Conservation (phyloP, 2,329 filamentous ascomycete genomes). For the Fusarium transvaalense region DNA sequence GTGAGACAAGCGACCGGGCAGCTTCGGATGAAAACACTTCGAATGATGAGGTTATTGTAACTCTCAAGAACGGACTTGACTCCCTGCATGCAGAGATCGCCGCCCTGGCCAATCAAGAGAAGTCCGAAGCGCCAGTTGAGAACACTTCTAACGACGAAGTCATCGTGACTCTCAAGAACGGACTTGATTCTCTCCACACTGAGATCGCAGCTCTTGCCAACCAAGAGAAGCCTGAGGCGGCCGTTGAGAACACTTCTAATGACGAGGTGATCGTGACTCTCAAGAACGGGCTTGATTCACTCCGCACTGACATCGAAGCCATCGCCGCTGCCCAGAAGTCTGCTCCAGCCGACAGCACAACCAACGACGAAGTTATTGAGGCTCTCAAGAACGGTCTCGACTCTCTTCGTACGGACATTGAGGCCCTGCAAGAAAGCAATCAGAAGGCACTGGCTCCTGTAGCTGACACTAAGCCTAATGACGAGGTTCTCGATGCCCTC, state of each 20-base stretch:
- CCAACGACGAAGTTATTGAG: conserved; percentile 41
- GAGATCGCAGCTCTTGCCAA: conserved; percentile 74
- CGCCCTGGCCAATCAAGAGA: conserved; percentile 70
- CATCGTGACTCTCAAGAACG: conserved; percentile 84
- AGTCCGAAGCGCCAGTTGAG: conserved; percentile 24
- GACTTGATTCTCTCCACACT: conserved; percentile 75
- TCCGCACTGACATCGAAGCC: conserved; percentile 79
- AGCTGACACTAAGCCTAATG: conserved; percentile 78
- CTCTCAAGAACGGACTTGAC: conserved; percentile 81
- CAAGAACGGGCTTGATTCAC: conserved; percentile 77
- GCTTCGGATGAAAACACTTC: conserved; percentile 74
- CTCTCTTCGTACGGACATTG: conserved; percentile 44
- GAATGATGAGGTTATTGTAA: conserved; percentile 86
- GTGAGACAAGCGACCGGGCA: conserved; percentile 70
- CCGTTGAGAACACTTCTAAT: conserved; percentile 53
- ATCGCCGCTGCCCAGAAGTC: conserved; percentile 72
- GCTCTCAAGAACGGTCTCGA: conserved; percentile 43
- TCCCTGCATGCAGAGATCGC: conserved; percentile 77
- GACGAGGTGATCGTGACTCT: conserved; percentile 88
- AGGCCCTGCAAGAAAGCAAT: conserved; percentile 72
- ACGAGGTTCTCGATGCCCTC: conserved; percentile 86
- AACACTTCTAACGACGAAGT: conserved; percentile 76
- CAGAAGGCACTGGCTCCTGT: conserved; percentile 64
- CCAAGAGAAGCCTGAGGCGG: conserved; percentile 59
- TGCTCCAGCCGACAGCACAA: conserved; percentile 26